A percentile compares a stretch with the other conserved stretches of the same genome.
Conservation (phyloP, 2,329 filamentous ascomycete genomes). For the Cucurbitaria berberidis region DNA sequence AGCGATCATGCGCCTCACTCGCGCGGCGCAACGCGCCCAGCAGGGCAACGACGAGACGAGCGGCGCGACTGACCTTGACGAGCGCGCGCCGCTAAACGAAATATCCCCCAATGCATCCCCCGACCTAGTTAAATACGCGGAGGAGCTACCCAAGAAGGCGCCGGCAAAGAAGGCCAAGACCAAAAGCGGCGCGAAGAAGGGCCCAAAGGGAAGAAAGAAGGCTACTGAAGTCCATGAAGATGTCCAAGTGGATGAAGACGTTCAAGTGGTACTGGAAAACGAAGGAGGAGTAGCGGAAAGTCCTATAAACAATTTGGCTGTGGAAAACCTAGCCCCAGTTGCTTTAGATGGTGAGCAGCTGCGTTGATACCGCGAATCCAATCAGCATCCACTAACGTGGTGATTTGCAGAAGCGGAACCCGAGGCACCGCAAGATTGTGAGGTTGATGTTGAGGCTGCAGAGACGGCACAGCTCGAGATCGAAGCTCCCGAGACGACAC, state of each 20-base stretch:
- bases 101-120: conserved; percentile 46
- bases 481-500: not conserved
- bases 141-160: conserved; percentile 33
- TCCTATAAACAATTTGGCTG: conserved; percentile 27
- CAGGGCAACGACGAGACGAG: conserved; percentile 46
- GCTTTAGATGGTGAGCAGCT: conserved; percentile 26
- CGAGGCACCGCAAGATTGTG: not conserved
- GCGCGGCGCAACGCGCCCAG: conserved; percentile 52
- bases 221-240: too few species aligned
- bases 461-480: conserved; percentile 4
- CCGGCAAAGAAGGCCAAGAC: conserved; percentile 40
- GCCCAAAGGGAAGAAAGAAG: conserved; percentile 40
- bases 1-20: conserved; percentile 51
- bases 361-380: not conserved
- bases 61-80: conserved; percentile 36
- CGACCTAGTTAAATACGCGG: conserved; percentile 20
- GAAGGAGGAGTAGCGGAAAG: conserved; percentile 26
- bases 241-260: conserved; percentile 32
- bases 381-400: conserved; percentile 21
- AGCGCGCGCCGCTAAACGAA: conserved; percentile 49
- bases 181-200: conserved; percentile 42
- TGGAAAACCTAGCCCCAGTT: conserved; percentile 23
- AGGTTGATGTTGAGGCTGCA: not conserved
- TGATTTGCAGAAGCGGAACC: conserved; percentile 17
- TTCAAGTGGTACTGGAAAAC: conserved; percentile 28